These are phyloP conservation scores for Monosporascus sp. DNA, from an alignment of 2,329 filamentous ascomycete genomes.

Conservation along the genomic window DNA sequence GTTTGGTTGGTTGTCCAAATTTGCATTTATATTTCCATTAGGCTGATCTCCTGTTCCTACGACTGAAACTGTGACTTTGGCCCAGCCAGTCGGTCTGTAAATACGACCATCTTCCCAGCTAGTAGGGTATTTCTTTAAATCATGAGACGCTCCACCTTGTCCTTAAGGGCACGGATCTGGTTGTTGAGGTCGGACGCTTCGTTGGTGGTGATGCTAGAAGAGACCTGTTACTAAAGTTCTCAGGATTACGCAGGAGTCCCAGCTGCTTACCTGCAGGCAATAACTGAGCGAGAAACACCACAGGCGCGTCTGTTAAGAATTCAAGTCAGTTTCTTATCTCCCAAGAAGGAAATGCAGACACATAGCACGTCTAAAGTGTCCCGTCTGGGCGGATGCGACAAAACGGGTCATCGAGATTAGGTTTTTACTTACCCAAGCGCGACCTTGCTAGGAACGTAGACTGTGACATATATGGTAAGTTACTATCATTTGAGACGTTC, in stretches of 20 bases:
- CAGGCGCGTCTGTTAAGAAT: constrained; percentile 59
- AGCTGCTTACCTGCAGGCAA: constrained; percentile 54
- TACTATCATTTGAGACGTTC: background rate
- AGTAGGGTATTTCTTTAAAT: constrained; percentile 54
- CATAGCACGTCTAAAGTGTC: constrained; percentile 54
- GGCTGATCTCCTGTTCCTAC: background rate
- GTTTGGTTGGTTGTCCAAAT: background rate
- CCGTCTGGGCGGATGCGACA: constrained; percentile 46
- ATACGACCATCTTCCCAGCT: background rate
- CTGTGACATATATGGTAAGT: constrained; percentile 38
- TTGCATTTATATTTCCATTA: constrained; percentile 6
- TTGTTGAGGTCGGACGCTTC: constrained; percentile 80
- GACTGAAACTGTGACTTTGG: background rate
- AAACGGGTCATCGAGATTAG: background rate
- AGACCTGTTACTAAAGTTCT: background rate
- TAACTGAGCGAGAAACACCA: constrained; percentile 83
- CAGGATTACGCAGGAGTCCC: background rate
- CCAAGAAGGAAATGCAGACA: background rate
- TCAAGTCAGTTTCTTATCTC: background rate
- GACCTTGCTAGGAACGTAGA: constrained; percentile 60
- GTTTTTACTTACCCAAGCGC: constrained; percentile 51
- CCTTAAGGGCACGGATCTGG: constrained; percentile 84
- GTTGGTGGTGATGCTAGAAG: constrained; percentile 71
- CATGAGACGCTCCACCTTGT: constrained; percentile 93
- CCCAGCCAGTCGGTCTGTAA: background rate